Evolutionary conservation across 2,329 filamentous ascomycete genomes (phyloP), one percentile per base, ranked within the genome.

Genomic region (Penicillium italicum): DNA sequence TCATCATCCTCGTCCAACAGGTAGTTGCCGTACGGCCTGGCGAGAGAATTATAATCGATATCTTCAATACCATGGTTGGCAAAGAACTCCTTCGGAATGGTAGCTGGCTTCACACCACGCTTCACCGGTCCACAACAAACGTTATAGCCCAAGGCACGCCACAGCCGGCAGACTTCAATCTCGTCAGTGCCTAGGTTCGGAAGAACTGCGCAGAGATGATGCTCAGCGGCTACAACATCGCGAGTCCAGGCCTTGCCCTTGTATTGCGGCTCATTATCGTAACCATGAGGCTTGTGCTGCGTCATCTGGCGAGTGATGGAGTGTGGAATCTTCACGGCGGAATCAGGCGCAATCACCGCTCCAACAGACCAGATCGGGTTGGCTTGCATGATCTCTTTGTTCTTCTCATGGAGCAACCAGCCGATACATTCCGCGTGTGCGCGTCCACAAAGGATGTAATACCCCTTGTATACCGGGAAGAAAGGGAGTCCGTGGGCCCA

Each of bases 401-500:
- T 33, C 24, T 52, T 49, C 22, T 42, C 30, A 4, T 54, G 37
- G 3, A 64, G 38, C 9, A 50, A 24, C 62, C 62, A 64, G 18
- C 62, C 60, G 3, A 62, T 44, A 42, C 59, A 61, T 0, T 10
- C 2, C 0, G 60, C 60, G 24, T 62, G 48, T 3, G 34, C 24
- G 1, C 62, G 55, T 8, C 62, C 62, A 38, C 56, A 58, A 10
- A 64, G 60, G 18, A 64, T 57, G 37, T 64, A 64, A 28, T 64
- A 63, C 0, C 60, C 62, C n/a, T 61, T 61, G 46, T 50, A 64
- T 1, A 64, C 53, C 1, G 60, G 62, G 51, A 64, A 63, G 40
- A 61, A 61, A 2, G 62, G 62, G 9, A 64, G 14, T 1, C 62
- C 62, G 12, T 64, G 58, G 14, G 62, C 62, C 62, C 60, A 64